Conservation (phyloP, 805 yeast species). For the Sugiyamaella chiloensis region DNA sequence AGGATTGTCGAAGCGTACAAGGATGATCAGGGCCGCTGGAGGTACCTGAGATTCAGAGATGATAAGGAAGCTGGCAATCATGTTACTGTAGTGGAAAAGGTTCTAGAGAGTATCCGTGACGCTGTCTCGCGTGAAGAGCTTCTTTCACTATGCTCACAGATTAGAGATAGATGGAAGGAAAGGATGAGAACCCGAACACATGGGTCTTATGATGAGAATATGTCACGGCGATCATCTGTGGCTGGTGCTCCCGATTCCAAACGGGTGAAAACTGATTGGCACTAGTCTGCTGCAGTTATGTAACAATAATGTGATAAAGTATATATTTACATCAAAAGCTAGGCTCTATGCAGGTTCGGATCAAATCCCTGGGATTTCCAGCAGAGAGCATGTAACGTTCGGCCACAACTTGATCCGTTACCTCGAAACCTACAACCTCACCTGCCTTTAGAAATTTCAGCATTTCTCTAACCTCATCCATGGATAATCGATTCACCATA, state of each 20-base stretch:
- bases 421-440: constrained; percentile 39
- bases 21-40: constrained; percentile 71
- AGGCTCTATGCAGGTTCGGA: constrained; percentile 22
- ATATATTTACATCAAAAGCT: background rate
- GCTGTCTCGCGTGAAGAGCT: constrained; percentile 80
- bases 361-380: constrained; percentile 58
- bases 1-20: constrained; percentile 82
- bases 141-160: constrained; percentile 51
- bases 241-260: background rate
- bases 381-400: constrained; percentile 57
- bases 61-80: constrained; percentile 91
- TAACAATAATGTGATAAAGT: background rate
- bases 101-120: constrained; percentile 79
- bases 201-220: background rate
- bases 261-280: constrained; percentile 4
- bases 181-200: constrained; percentile 42
- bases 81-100: constrained; percentile 72
- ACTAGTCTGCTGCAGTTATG: background rate
- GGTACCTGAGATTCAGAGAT: constrained; percentile 82
- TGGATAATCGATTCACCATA: constrained; percentile 42
- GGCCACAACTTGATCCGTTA: constrained; percentile 39
- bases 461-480: constrained; percentile 44
- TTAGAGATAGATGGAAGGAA: constrained; percentile 59
- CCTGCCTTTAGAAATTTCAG: constrained; percentile 41
- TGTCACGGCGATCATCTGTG: background rate